Percentiles rank a stretch among this genome's conserved stretches.
Evolutionary conservation across 768 basidiomycete genomes (phyloP).

Genomic region (Xanthoconium purpureum): DNA sequence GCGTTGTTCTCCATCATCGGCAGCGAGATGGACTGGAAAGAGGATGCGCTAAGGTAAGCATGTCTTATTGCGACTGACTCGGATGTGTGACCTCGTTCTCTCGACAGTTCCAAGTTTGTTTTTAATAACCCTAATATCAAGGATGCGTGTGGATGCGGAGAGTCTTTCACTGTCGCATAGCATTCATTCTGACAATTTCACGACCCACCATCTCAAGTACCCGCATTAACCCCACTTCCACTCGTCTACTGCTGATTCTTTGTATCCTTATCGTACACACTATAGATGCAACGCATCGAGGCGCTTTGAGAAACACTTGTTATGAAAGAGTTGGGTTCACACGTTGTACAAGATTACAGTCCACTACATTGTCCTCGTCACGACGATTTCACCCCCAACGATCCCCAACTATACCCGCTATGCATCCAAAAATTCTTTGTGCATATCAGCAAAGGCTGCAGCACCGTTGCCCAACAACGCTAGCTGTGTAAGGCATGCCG

Average conservation of each 20-base stretch:
- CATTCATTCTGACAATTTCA: constrained; percentile 5
- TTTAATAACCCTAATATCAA: constrained; percentile 92
- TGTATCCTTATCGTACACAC: constrained; percentile 32
- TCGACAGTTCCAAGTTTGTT: constrained; percentile 67
- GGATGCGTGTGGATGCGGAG: constrained; percentile 93
- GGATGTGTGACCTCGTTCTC: constrained; percentile 2
- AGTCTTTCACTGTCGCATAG: constrained; percentile 71
- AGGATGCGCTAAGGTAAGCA: constrained; percentile 77
- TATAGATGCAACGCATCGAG: constrained; percentile 1
- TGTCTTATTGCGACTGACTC: neutral
- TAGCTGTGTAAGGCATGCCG: constrained; percentile 66
- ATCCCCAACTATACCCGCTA: constrained; percentile 12
- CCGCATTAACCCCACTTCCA: constrained; percentile 5
- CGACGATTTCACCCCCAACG: neutral
- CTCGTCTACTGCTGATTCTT: constrained; percentile 1
- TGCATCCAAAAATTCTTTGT: constrained; percentile 64
- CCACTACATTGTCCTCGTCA: constrained; percentile 14
- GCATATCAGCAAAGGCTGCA: constrained; percentile 80
- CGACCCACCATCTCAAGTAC: constrained; percentile 11
- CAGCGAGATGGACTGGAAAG: constrained; percentile 98
- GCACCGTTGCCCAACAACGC: constrained; percentile 68
- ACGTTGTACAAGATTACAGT: constrained; percentile 12
- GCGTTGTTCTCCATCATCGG: constrained; percentile 98
- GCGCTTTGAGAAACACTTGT: neutral
- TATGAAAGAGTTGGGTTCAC: constrained; percentile 11